These are phyloP conservation scores for Tremella yokohamensis DNA, from an alignment of 768 basidiomycete species.

Conservation along the genomic window DNA sequence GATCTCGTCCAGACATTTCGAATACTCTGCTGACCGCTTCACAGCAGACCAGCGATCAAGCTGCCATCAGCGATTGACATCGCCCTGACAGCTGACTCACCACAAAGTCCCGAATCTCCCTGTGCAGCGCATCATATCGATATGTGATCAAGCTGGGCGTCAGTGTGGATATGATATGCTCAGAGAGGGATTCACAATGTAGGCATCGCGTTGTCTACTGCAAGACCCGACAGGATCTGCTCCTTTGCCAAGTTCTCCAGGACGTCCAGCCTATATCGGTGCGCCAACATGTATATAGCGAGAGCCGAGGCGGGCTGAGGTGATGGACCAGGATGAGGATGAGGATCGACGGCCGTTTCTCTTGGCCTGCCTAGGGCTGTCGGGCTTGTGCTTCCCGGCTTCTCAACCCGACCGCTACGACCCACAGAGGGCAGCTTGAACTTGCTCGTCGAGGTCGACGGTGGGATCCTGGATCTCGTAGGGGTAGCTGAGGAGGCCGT, in stretches of 20 bases:
- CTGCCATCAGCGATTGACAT: neutral
- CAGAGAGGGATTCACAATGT: conserved; percentile 55
- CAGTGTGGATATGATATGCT: conserved; percentile 16
- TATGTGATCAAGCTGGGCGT: conserved; percentile 17
- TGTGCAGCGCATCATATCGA: conserved; percentile 18
- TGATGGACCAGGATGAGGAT: conserved; percentile 64
- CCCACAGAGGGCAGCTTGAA: too few species aligned
- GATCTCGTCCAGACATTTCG: conserved; percentile 4
- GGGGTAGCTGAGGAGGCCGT: neutral
- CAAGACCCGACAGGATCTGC: conserved; percentile 68
- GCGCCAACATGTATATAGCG: conserved; percentile 71
- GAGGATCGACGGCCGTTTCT: conserved; percentile 60
- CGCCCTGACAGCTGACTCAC: conserved; percentile 48
- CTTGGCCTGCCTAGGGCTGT: neutral
- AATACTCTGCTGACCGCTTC: neutral
- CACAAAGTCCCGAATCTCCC: conserved; percentile 61
- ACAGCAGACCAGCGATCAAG: conserved; percentile 2
- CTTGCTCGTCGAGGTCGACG: too few species aligned
- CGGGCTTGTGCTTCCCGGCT: neutral
- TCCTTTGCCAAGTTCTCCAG: conserved; percentile 67
- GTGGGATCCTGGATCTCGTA: too few species aligned
- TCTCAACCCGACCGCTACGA: neutral
- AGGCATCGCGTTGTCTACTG: conserved; percentile 64
- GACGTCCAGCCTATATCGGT: conserved; percentile 67
- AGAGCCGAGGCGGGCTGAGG: conserved; percentile 69